Evolutionary conservation across 169 alveolate genomes (phyloP), one percentile per base, ranked within the genome.

Genomic region (Babesia ovata): DNA sequence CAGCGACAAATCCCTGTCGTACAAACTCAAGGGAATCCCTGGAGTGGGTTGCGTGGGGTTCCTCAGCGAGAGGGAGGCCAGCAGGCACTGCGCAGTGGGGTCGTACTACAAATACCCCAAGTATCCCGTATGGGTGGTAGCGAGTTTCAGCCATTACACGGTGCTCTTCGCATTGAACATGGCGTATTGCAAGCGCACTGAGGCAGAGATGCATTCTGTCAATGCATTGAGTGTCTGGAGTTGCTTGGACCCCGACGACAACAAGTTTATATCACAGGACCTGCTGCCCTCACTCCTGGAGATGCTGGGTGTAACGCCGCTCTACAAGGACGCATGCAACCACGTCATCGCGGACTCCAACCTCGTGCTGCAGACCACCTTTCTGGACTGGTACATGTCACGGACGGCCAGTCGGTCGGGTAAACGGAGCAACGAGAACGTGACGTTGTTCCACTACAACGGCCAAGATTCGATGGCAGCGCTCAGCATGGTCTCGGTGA

Each of bases 21-120:
- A 85, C 42, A 69, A 67, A 33, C 91, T 91, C 24, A 91, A 82
- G 74, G 95, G 95, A n/a, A 88, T 91, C 29, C 61, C 66, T 22
- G 84, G 71, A 45, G 75, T 85, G 59, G 90, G 90, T 33, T 58
- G 72, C 50, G 69, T 91, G 14, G 95, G 95, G 26, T 86, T 88
- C 29, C 84, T 91, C 45, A 91, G 94, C 6, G 95, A 91, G 50
- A 85, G 81, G 44, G 95, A 91, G 82, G 95, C 95, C 26, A 75
- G 82, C 63, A 79, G 89, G 53, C 86, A 88, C 67, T 91, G 93
- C 74, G 84, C 84, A 39, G 95, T 88, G 45, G 95, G 95, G n/a
- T 86, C 87, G n/a, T 86, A 69, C 63, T 91, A 88, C 65, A 91
- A 91, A 54, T 74, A 85, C 84, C 95, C 95, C 24, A 59, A 74